phyloP scores from a whole-genome alignment of 495 filamentous ascomycete genomes.

The Talaromyces ruber region DNA sequence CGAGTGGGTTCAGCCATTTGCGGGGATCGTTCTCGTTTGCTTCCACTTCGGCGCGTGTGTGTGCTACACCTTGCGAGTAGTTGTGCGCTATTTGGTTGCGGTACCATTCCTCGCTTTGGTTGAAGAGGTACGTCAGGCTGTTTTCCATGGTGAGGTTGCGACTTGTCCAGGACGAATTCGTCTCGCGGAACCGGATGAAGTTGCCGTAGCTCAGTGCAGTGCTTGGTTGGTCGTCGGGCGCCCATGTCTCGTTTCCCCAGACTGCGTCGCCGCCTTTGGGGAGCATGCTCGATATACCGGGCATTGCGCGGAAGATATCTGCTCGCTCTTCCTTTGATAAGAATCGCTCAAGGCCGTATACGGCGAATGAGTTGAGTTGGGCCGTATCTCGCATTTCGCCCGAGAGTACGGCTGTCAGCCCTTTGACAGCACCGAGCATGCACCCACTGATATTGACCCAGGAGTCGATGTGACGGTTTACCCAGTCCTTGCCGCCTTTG shows the following conservation, averaged over 20 bases:
- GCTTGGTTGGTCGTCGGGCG: constrained; percentile 75
- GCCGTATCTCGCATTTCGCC: constrained; percentile 98
- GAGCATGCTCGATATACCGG: constrained; percentile 90
- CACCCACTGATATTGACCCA: constrained; percentile 98
- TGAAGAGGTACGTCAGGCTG: constrained; percentile 67
- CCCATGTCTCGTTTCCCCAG: constrained; percentile 86
- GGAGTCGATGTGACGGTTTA: constrained; percentile 78
- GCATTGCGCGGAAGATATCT: constrained; percentile 95
- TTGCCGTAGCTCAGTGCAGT: constrained; percentile 68
- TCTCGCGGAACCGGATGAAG: constrained; percentile 77
- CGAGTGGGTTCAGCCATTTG: constrained; percentile 94
- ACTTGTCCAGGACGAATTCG: constrained; percentile 51
- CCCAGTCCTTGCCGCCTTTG: constrained; percentile 78
- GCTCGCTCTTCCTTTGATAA: constrained; percentile 80
- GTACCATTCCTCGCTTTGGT: constrained; percentile 82
- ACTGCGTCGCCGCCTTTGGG: constrained; percentile 92
- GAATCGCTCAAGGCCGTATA: constrained; percentile 96
- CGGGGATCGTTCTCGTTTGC: constrained; percentile 70
- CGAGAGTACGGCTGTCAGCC: constrained; percentile 80
- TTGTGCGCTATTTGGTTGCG: constrained; percentile 54
- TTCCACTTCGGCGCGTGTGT: constrained; percentile 73
- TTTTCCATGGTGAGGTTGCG: constrained; percentile 74
- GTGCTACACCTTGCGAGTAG: constrained; percentile 86
- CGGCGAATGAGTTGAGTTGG: constrained; percentile 93
- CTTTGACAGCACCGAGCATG: constrained; percentile 94